Base-by-base conservation (phyloP, 768 basidiomycete genomes). In the Boletellus ananiceps region DNA sequence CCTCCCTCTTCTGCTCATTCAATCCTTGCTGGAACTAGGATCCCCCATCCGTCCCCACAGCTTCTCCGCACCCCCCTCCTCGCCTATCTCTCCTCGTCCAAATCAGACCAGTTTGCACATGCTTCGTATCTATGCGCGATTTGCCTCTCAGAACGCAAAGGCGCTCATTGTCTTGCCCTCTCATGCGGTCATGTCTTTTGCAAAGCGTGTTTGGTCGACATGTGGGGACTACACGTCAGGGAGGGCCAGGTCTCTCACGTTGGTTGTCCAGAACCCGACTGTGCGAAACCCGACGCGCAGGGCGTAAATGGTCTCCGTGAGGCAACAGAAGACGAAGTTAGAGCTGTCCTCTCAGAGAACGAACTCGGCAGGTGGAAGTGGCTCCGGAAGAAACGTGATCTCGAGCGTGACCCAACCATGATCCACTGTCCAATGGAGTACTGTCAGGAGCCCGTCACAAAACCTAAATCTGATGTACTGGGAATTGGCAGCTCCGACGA, bases 171-270 rank as follows among this genome's bases (percentile, higher is more conserved):
- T 62, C 58, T 93, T 14, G 74, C 79, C 53, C 71, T 94, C 42
- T 62, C 71, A 2, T 94, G 92, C 61, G 67, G 68, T 1, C 93
- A 94, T 64, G 77, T 93, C 12, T 94, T 93, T 64, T 95, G 93
- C 63, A 79, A 81, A n/a, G 65, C 76, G 8, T 95, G 93, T 61
- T 66, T 95, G 23, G 74, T 74, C 45, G 84, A 86, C 44, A 93
- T 88, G 63, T 96, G 92, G 92, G 75, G 77, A 38, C 63, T 92
- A 43, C 86, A 84, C 56, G 86, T 96, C 46, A 71, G 69, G 41
- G 91, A 94, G 62, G 93, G 93, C 7, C 83, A 86, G 50, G 71
- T 92, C 13, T 76, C 73, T 27, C 74, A 75, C 16, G 92, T 96
- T 2, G 78, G 84, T 0, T 96, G 93, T 63, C 88, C 93, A 1